Base-by-base conservation (phyloP, 257 asterid genomes). In the Knoxia roxburghii region DNA sequence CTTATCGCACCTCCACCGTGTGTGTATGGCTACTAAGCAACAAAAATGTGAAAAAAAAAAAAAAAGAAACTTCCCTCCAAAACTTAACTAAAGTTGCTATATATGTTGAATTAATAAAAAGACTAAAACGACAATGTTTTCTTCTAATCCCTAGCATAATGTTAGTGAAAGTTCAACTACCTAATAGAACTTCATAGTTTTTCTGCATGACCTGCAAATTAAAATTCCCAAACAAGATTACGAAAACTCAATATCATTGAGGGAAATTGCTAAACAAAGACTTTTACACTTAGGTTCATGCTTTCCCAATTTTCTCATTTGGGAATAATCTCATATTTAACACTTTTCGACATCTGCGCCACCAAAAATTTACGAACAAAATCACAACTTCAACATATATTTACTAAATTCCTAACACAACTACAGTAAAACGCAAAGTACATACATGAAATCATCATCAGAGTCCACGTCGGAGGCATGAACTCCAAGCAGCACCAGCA, bases 311-410 rank as follows among this genome's bases (percentile, higher is more conserved):
- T 62, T 76, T 82, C 67, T 86, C 93, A 74, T 86, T 84, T 35
- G 87, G 83, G 69, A 82, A 92, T 81, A 92, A 68, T 72, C 98
- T 82, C 97, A 89, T 92, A 57, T 86, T 92, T 87, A 92, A 77
- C 81, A 89, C 98, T 82, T 89, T 92, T 73, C 91, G 87, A 61
- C 98, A 92, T 84, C 98, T 92, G 94, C 85, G 72, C 41, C 70
- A 43, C 21, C 30, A 62, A 27, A 51, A 35, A 23, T 5, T 27
- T 24, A 53, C 20, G 13, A 63, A 6, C 8, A 64, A n/a, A 15
- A 12, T 24, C 37, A 10, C 15, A 23, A 61, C n/a, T 57, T 49
- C 51, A 70, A 14, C 40, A 15, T 27, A 63, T 26, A 41, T 26
- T 18, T 15, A 33, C 21, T 4, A 14, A 29, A 2, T 32, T 29